Conservation (phyloP, 768 basidiomycete species). For the Boletus patriciae region DNA sequence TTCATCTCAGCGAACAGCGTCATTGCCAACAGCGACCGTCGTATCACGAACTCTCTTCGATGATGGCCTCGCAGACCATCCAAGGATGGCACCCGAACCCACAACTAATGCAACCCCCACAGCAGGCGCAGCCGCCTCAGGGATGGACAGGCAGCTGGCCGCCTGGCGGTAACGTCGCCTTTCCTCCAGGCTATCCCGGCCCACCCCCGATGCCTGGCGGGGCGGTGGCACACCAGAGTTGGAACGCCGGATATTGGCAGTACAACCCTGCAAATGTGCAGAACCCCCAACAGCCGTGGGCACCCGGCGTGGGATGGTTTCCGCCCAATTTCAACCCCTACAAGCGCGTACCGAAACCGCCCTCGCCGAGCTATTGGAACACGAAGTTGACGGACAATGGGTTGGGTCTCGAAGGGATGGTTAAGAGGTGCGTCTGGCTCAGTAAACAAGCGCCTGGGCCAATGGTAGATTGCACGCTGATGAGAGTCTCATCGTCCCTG, state of each 20-base stretch:
- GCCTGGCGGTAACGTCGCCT: conserved; percentile 25
- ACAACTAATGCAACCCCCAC: conserved; percentile 32
- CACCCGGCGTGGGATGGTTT: conserved; percentile 33
- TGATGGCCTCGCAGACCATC: conserved; percentile 23
- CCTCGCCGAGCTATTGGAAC: conserved; percentile 66
- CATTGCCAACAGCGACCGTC: neutral
- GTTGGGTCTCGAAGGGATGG: conserved; percentile 64
- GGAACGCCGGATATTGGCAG: conserved; percentile 56
- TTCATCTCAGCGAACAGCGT: conserved; percentile 5
- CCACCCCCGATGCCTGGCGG: conserved; percentile 60
- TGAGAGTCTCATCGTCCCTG: neutral
- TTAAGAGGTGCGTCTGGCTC: conserved; percentile 48
- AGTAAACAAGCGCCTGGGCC: neutral
- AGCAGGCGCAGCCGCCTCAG: conserved; percentile 22
- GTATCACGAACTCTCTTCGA: neutral
- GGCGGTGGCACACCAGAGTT: conserved; percentile 42
- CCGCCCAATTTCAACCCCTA: conserved; percentile 53
- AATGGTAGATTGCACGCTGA: conserved; percentile 12
- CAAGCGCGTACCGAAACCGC: conserved; percentile 60
- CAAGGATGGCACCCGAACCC: conserved; percentile 37
- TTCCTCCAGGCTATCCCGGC: conserved; percentile 39
- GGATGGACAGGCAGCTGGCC: conserved; percentile 43
- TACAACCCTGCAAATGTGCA: conserved; percentile 43
- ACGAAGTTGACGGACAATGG: conserved; percentile 60
- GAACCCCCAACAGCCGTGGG: conserved; percentile 32